Base-by-base conservation (phyloP, 805 yeast species). In the Zygosaccharomyces kombuchaensis region DNA sequence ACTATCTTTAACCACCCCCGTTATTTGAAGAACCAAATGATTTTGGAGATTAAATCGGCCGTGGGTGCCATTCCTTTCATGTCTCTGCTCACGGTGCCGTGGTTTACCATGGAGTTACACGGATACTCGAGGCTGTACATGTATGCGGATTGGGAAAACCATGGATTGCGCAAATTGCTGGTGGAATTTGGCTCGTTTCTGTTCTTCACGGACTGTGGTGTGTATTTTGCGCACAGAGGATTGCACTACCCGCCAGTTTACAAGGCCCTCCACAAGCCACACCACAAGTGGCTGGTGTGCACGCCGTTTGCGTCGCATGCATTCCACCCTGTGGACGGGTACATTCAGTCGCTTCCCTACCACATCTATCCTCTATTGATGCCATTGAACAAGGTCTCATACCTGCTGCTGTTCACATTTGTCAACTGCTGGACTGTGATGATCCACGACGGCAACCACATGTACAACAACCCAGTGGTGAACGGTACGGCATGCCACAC, bases 401-500 rank as follows among this genome's bases (percentile, higher is more conserved):
- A 91, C 67, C 75, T 93, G 62, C 56, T 80, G 13, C 72, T 93
- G 53, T 93, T 93, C 73, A 81, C 91, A 0, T 84, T 89, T 69
- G 96, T 93, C 54, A 91, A 93, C 70, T 83, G 91, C 66, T 93
- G 99, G 99, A 87, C 99, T 10, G 96, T 93, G 35, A 85, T 91
- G 93, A 93, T 93, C 63, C 99, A 93, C 69, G 99, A 93, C 63
- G 99, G 99, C 54, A 93, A 90, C 65, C 93, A 89, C 68, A 67
- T 91, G 74, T 85, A 96, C 36, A 85, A 87, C 67, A 95, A 89
- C 66, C 96, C 97, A 6, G 78, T 88, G 47, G 84, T 93, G 55
- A 93, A 93, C 68, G 99, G 99, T 59, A 90, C 98, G 13, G 99
- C 99, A 5, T 91, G 98, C 69, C 99, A 93, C 72, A 90, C 99